A percentile compares a stretch with the other conserved stretches of the same genome.
These are phyloP conservation scores for Linum lewisii DNA, from an alignment of 345 rosid species.

Conservation along the genomic window DNA sequence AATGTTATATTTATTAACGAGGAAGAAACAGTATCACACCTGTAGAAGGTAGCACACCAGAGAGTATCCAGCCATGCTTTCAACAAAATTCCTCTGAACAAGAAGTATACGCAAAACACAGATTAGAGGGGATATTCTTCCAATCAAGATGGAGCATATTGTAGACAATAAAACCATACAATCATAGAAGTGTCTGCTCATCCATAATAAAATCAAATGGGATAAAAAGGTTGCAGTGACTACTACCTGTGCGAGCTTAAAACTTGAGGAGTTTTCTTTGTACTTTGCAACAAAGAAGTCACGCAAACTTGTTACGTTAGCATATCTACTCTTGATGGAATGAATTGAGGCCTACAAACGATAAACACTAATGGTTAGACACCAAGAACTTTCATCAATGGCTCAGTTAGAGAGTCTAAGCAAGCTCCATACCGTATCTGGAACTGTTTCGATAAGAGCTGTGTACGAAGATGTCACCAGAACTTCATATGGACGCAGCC, in stretches of 20 bases:
- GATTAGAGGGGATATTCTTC: background rate
- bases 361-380: slow-evolving; percentile 13
- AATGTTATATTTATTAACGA: background rate
- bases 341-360: slow-evolving; percentile 85
- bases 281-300: slow-evolving; percentile 90
- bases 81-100: slow-evolving; percentile 91
- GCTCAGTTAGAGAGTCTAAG: slow-evolving; percentile 8
- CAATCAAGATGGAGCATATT: background rate
- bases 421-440: slow-evolving; percentile 67
- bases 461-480: slow-evolving; percentile 95
- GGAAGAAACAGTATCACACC: slow-evolving; percentile 28
- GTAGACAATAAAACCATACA: no score
- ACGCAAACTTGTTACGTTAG: slow-evolving; percentile 67
- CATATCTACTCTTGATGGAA: slow-evolving; percentile 93
- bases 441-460: slow-evolving; percentile 95
- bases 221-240: slow-evolving; percentile 1
- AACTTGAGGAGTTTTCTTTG: slow-evolving; percentile 72
- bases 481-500: slow-evolving; percentile 97
- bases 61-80: slow-evolving; percentile 99
- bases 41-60: slow-evolving; percentile 96
- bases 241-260: slow-evolving; percentile 95
- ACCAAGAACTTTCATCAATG: slow-evolving; percentile 2
- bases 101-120: slow-evolving; percentile 12
- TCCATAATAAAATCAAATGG: no score
- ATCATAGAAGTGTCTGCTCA: background rate